Conservation (phyloP, 1,139 yeast species). For the Lodderomyces orthopsilosis region DNA sequence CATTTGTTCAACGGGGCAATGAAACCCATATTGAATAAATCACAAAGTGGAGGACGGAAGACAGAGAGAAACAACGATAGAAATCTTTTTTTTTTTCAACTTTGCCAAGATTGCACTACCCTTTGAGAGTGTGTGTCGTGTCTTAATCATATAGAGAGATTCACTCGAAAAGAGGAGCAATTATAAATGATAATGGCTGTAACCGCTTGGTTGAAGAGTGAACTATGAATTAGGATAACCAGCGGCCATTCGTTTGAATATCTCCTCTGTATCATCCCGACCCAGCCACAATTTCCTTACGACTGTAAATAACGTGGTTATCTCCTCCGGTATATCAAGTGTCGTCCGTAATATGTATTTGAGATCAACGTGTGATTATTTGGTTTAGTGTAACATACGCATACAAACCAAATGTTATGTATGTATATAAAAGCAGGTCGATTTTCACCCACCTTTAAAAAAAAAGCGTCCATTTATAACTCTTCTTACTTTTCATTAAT, state of each 20-base stretch:
- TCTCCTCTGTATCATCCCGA: no score
- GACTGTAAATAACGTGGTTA: no score
- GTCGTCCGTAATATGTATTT: neutral
- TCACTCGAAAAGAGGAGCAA: slow-evolving; percentile 1
- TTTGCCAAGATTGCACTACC: neutral
- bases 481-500: neutral
- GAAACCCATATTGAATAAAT: neutral
- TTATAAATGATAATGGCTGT: neutral
- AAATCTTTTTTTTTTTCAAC: neutral
- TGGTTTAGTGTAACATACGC: no score
- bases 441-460: slow-evolving; percentile 1
- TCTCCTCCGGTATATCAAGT: neutral
- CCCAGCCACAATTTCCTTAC: no score
- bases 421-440: neutral
- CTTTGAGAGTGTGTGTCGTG: no score
- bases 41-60: neutral
- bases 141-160: neutral
- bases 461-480: neutral
- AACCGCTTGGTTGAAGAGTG: neutral
- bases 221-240: neutral
- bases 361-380: neutral
- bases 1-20: slow-evolving; percentile 1
- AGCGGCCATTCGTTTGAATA: no score
- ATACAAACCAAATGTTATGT: no score
- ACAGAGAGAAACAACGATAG: neutral